These are phyloP conservation scores for Agaricus blazei DNA, from an alignment of 768 basidiomycete genomes.

Conservation along the genomic window DNA sequence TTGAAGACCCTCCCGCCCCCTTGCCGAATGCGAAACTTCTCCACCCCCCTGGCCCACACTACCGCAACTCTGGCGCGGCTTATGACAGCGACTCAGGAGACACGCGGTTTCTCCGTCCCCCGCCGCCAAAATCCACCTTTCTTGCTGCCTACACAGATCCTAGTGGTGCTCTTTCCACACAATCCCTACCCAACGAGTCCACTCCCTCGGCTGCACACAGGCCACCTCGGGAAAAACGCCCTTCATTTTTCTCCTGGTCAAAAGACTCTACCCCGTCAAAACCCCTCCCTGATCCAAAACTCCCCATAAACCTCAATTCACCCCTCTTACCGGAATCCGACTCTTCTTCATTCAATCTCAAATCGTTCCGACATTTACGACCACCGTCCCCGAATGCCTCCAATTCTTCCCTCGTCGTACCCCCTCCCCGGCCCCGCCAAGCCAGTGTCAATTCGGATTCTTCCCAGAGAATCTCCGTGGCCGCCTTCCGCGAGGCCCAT, in stretches of 20 bases:
- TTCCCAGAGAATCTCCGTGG: constrained; percentile 74
- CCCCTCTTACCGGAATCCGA: constrained; percentile 14
- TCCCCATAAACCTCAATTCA: constrained; percentile 15
- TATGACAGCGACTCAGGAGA: constrained; percentile 41
- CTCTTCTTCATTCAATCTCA: constrained; percentile 61
- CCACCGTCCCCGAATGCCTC: constrained; percentile 34
- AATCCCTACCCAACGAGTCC: constrained; percentile 50
- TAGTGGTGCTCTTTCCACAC: constrained; percentile 49
- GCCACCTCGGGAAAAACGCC: constrained; percentile 20
- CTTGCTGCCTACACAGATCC: constrained; percentile 57
- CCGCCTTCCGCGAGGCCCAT: constrained; percentile 76
- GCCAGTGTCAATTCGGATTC: constrained; percentile 57
- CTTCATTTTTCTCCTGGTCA: constrained; percentile 28
- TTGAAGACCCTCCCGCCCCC: constrained; percentile 8
- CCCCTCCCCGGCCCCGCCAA: constrained; percentile 50
- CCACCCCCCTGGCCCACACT: constrained; percentile 25
- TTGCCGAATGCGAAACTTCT: constrained; percentile 18
- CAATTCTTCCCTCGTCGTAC: constrained; percentile 27
- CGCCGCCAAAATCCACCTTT: constrained; percentile 59
- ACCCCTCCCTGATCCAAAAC: constrained; percentile 18
- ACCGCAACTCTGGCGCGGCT: constrained; percentile 29
- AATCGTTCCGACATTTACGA: constrained; percentile 66
- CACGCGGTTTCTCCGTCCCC: constrained; percentile 42
- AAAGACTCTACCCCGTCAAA: constrained; percentile 27
- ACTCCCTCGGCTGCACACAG: constrained; percentile 26